phyloP scores from a whole-genome alignment of 371 early-diverging fungal genomes.

The Capillidium rhysosporum region DNA sequence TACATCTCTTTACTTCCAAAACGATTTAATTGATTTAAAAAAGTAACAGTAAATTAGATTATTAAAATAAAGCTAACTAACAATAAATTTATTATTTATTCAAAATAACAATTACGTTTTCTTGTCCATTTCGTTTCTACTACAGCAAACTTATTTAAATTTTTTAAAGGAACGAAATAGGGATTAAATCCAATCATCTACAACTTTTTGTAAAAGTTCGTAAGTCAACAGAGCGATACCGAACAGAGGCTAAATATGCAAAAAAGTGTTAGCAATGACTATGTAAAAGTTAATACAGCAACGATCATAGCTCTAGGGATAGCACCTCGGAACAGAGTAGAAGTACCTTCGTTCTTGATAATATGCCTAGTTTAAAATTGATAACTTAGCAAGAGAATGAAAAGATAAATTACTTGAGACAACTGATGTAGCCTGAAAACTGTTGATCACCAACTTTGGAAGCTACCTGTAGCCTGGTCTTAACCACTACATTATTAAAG shows the following conservation, averaged over 20 bases:
- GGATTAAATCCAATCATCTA: too few relatives aligned
- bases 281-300: constrained; percentile 18
- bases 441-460: constrained; percentile 67
- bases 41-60: too few relatives aligned
- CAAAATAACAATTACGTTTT: too few relatives aligned
- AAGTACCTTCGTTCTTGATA: constrained; percentile 69
- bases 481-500: constrained; percentile 43
- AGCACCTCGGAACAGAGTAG: constrained; percentile 85
- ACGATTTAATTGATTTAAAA: too few relatives aligned
- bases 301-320: constrained; percentile 81
- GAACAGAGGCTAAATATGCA: constrained; percentile 1
- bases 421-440: constrained; percentile 51
- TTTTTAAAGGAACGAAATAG: too few relatives aligned
- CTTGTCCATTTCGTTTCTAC: too few relatives aligned
- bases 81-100: too few relatives aligned
- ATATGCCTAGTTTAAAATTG: constrained; percentile 34
- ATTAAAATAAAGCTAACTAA: too few relatives aligned
- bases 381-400: neutral
- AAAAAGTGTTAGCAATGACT: too few relatives aligned
- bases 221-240: constrained; percentile 3
- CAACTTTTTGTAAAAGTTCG: constrained; percentile 1
- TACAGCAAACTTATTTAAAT: too few relatives aligned
- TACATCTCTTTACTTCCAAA: too few relatives aligned
- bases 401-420: constrained; percentile 18
- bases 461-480: constrained; percentile 88